These are phyloP conservation scores for Gautieria morchelliformis DNA, from an alignment of 768 basidiomycete genomes.

Conservation along the genomic window DNA sequence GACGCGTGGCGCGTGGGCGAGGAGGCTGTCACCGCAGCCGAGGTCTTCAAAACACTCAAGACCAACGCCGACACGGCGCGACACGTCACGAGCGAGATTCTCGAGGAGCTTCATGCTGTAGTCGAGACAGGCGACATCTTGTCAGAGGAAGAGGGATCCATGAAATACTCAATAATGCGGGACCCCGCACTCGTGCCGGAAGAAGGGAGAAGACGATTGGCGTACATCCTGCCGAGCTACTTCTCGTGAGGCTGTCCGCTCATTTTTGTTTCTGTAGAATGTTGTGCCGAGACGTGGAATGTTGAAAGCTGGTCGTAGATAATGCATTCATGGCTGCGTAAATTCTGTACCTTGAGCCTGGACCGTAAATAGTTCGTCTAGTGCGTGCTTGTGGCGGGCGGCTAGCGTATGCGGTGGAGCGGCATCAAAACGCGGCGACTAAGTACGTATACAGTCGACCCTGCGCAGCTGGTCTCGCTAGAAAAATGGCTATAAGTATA, in stretches of 20 bases:
- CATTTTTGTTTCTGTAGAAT: too few relatives aligned
- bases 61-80: slow-evolving; percentile 83
- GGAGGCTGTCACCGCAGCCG: slow-evolving; percentile 78
- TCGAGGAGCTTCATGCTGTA: slow-evolving; percentile 58
- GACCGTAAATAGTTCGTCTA: too few relatives aligned
- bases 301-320: too few relatives aligned
- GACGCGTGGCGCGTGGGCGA: slow-evolving; percentile 85
- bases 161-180: slow-evolving; percentile 83
- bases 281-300: too few relatives aligned
- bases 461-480: too few relatives aligned
- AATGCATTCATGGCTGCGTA: too few relatives aligned
- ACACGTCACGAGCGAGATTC: slow-evolving; percentile 56
- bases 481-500: too few relatives aligned
- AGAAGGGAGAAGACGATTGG: slow-evolving; percentile 59
- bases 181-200: slow-evolving; percentile 36
- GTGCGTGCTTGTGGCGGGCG: too few relatives aligned
- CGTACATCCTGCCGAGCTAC: slow-evolving; percentile 71
- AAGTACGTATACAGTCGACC: too few relatives aligned
- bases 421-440: too few relatives aligned
- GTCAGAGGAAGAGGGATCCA: slow-evolving; percentile 65
- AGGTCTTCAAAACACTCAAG: slow-evolving; percentile 82
- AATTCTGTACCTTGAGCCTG: too few relatives aligned
- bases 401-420: too few relatives aligned
- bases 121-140: slow-evolving; percentile 47
- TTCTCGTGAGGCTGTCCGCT: slow-evolving; percentile 27